These are phyloP conservation scores for Fragaria ananassa DNA, from an alignment of 306 rosid genomes.

Conservation along the genomic window DNA sequence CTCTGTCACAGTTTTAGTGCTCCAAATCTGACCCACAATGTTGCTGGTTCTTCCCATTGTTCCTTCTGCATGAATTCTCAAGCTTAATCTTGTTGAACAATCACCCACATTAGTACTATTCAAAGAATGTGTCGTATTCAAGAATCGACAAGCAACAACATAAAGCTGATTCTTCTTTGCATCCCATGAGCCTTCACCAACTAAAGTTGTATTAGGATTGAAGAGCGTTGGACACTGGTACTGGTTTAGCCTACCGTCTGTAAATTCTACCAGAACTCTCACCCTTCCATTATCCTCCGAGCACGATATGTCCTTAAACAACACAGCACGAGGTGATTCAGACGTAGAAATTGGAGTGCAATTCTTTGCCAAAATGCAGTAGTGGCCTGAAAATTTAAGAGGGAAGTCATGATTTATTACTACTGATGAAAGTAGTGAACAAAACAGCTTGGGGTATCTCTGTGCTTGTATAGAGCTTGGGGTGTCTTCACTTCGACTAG, in stretches of 20 bases:
- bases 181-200: constrained; percentile 65
- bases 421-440: constrained; percentile 23
- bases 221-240: not conserved
- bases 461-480: not conserved
- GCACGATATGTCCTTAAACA: constrained; percentile 35
- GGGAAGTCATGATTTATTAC: constrained; percentile 3
- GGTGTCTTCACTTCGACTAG: constrained; percentile 15
- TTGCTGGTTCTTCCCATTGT: constrained; percentile 31
- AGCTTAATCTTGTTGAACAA: constrained; percentile 42
- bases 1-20: constrained; percentile 30
- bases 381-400: constrained; percentile 33
- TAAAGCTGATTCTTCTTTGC: constrained; percentile 27
- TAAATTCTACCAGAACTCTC: constrained; percentile 32
- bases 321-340: constrained; percentile 29
- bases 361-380: constrained; percentile 35
- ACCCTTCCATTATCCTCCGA: constrained; percentile 9
- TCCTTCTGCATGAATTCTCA: constrained; percentile 39
- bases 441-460: constrained; percentile 14
- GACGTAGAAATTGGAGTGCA: constrained; percentile 36
- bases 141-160: constrained; percentile 41
- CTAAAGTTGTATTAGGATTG: constrained; percentile 28
- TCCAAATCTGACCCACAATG: constrained; percentile 50
- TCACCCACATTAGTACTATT: constrained; percentile 34
- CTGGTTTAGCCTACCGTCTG: not conserved
- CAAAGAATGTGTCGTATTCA: constrained; percentile 22